Conservation (phyloP, 2,329 filamentous ascomycete species). For the Dryadomyces sulphureus region DNA sequence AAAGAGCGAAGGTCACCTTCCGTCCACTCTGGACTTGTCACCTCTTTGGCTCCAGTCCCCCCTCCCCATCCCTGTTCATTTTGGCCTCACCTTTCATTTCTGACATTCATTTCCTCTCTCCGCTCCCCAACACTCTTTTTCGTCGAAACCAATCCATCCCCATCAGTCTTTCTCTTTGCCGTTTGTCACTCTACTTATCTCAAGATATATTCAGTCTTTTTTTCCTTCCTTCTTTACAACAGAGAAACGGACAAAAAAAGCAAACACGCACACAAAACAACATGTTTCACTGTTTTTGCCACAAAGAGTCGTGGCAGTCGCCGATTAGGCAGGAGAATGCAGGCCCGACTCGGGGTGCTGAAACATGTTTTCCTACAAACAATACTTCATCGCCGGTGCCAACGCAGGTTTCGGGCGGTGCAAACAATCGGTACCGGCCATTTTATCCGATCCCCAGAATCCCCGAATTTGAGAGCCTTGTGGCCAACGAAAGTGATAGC, state of each 20-base stretch:
- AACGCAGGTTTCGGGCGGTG: too few relatives aligned
- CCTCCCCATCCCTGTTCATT: too few relatives aligned
- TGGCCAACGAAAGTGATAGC: conserved; percentile 24
- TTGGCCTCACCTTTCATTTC: too few relatives aligned
- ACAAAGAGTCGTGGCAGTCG: conserved; percentile 1
- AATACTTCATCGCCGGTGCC: too few relatives aligned
- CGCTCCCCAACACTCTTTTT: too few relatives aligned
- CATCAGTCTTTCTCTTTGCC: too few relatives aligned
- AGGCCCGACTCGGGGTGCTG: too few relatives aligned
- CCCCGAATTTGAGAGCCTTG: conserved; percentile 12
- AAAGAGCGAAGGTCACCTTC: not conserved
- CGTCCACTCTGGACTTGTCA: not conserved
- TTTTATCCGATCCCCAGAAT: conserved; percentile 4
- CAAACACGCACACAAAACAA: not conserved
- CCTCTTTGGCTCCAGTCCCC: not conserved
- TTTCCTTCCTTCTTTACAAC: not conserved
- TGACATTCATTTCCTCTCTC: not conserved
- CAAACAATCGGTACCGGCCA: not conserved
- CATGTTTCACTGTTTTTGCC: conserved; percentile 12
- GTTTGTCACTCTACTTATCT: too few relatives aligned
- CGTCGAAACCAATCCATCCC: too few relatives aligned
- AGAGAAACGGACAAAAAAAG: not conserved
- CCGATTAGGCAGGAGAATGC: not conserved
- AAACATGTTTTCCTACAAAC: too few relatives aligned
- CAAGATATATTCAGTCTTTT: too few relatives aligned